phyloP scores from a whole-genome alignment of 2,329 filamentous ascomycete genomes.

The Fusarium protoensiforme region DNA sequence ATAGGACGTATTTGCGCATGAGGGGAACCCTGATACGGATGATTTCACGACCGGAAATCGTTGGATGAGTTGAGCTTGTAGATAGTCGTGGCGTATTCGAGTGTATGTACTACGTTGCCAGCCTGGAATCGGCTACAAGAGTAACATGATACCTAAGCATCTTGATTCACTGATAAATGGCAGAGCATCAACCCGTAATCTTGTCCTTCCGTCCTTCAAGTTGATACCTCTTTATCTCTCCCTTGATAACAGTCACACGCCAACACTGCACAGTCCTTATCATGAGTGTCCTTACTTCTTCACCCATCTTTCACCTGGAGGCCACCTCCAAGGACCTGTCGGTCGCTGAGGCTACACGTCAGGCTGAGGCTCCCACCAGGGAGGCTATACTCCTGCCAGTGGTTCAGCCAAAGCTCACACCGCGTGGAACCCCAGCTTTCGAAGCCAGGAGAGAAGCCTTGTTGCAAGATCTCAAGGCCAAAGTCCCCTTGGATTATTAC shows the following conservation, averaged over 20 bases:
- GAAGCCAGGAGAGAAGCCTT: conserved; percentile 38
- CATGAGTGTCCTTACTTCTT: conserved; percentile 1
- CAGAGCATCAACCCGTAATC: not conserved
- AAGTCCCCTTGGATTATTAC: conserved; percentile 45
- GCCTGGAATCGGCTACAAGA: not conserved
- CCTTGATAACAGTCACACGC: not conserved
- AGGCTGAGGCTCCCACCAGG: not conserved
- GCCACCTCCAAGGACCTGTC: not conserved
- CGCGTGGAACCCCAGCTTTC: conserved; percentile 38
- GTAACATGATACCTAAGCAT: not conserved
- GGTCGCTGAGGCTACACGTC: not conserved
- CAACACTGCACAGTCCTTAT: not conserved
- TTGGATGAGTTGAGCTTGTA: not conserved
- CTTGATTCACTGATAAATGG: not conserved
- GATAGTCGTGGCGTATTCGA: not conserved
- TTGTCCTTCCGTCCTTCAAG: not conserved
- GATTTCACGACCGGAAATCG: not conserved
- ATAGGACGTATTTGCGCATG: not conserved
- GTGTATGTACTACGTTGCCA: not conserved
- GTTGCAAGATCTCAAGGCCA: conserved; percentile 45
- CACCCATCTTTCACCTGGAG: not conserved
- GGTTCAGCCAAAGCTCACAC: not conserved
- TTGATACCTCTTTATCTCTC: not conserved
- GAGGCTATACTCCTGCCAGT: not conserved
- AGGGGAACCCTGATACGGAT: not conserved